Evolutionary conservation across 2,329 filamentous ascomycete genomes (phyloP).

Genomic region (Diplodia scrobiculata): DNA sequence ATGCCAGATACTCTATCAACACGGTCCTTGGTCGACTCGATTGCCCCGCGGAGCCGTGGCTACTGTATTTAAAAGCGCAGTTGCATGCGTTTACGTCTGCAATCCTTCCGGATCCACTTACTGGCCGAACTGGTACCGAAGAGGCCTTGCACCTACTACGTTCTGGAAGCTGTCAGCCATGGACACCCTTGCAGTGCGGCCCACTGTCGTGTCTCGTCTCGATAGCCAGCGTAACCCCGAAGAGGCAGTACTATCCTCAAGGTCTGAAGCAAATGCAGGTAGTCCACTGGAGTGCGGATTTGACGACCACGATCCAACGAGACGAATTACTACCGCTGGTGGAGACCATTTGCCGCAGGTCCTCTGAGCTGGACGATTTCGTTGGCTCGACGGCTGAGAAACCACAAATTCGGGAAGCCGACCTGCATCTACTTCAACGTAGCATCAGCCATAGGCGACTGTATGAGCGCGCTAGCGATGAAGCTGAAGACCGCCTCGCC

Average conservation of each 20-base stretch:
- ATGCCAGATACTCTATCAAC: constrained; percentile 59
- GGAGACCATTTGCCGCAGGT: constrained; percentile 32
- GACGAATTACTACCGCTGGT: constrained; percentile 36
- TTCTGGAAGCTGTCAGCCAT: constrained; percentile 53
- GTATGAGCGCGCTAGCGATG: not conserved
- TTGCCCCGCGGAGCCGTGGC: constrained; percentile 58
- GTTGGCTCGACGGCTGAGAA: not conserved
- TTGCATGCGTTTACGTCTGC: constrained; percentile 65
- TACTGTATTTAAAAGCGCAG: constrained; percentile 60
- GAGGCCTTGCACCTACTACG: constrained; percentile 57
- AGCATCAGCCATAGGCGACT: not conserved
- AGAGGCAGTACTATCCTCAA: constrained; percentile 40
- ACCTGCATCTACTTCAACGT: not conserved
- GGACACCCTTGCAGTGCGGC: constrained; percentile 32
- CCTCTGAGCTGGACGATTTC: constrained; percentile 31
- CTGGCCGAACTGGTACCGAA: constrained; percentile 62
- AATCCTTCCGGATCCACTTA: constrained; percentile 60
- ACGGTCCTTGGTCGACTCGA: constrained; percentile 58
- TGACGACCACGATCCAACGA: constrained; percentile 39
- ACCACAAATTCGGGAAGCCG: not conserved
- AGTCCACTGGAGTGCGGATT: constrained; percentile 38
- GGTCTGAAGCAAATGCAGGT: constrained; percentile 37
- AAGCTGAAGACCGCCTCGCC: rapidly evolving
- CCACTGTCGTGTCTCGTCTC: constrained; percentile 31
- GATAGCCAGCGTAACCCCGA: constrained; percentile 45